Evolutionary conservation across 305 asterid genomes (phyloP).

Genomic region (Fraxinus nigra): DNA sequence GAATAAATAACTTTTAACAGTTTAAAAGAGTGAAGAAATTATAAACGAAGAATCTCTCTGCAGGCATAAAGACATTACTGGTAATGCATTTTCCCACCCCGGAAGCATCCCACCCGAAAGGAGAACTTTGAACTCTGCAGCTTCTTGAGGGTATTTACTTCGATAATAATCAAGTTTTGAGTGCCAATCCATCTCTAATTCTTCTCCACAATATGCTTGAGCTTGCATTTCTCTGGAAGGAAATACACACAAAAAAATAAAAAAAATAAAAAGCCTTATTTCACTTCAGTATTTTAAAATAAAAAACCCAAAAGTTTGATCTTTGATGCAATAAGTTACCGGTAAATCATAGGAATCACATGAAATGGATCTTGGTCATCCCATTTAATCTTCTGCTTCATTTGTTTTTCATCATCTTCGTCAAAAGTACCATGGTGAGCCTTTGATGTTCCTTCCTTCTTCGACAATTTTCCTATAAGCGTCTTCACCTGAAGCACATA

Average conservation of each 20-base stretch:
- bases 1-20: background rate
- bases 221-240: constrained; percentile 41
- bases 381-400: constrained; percentile 57
- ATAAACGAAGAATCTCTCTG: background rate
- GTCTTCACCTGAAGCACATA: constrained; percentile 44
- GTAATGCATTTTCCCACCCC: constrained; percentile 52
- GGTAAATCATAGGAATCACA: constrained; percentile 51
- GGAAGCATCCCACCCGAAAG: constrained; percentile 44
- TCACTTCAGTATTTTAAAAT: background rate
- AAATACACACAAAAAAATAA: background rate
- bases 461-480: constrained; percentile 47
- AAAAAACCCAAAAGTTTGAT: background rate
- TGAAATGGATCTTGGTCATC: constrained; percentile 41
- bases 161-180: constrained; percentile 36
- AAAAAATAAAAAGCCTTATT: background rate
- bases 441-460: constrained; percentile 54
- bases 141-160: constrained; percentile 46
- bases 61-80: constrained; percentile 28
- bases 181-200: constrained; percentile 42
- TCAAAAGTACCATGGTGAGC: constrained; percentile 62
- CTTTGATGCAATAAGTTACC: constrained; percentile 21
- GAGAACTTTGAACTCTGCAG: constrained; percentile 43
- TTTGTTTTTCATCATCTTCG: constrained; percentile 51
- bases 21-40: background rate
- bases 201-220: constrained; percentile 38